Base-by-base conservation (phyloP, 108 stramenopile genomes). In the Skeletonema menzelii region DNA sequence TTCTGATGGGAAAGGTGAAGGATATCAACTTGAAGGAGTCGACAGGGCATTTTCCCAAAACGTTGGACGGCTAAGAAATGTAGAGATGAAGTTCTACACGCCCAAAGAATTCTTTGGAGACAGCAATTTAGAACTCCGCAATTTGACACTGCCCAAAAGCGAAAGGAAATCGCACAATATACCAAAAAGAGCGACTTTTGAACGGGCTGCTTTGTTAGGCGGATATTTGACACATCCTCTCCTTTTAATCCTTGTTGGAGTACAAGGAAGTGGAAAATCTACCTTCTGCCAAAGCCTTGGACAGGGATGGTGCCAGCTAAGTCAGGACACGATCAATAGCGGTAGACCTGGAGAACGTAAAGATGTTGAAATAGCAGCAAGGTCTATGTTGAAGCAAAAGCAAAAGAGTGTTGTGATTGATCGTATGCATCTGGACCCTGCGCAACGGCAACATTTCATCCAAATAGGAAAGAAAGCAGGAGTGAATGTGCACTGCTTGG, bases 251-350 rank as follows among this genome's bases (percentile, higher is more conserved):
- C 69, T 95, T 8, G 62, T 71, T 40, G 94, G 94, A 15, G 88
- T 86, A 0, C 94, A 95, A 66, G 94, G 94, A 5, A 76, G 76
- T 44, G 94, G 94, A 31, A 95, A 95, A 72, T 70, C 67, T 31
- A 88, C 88, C 10, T 88, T 95, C 69, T 72, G 82, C 46, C 31
- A 80, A 34, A 55, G 55, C 44, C 76, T 92, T 15, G 66, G 69
- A 11, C 17, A 56, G 44, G 31, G 65, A 2, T 95, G 94, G 94
- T 59, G 73, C 12, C 87, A 87, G 65, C 77, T 87, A 53, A 82
- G 77, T 63, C 94, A 95, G 75, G 94, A 95, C 76, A 92, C 94
- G 4, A 91, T 95, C 59, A 70, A 70, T 24, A 85, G 91, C 63
- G 94, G 94, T 8, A 77, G 69, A 56, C 90, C 94, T 12, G 94